phyloP scores from a whole-genome alignment of 2,329 filamentous ascomycete species.

The Zalaria obscura region DNA sequence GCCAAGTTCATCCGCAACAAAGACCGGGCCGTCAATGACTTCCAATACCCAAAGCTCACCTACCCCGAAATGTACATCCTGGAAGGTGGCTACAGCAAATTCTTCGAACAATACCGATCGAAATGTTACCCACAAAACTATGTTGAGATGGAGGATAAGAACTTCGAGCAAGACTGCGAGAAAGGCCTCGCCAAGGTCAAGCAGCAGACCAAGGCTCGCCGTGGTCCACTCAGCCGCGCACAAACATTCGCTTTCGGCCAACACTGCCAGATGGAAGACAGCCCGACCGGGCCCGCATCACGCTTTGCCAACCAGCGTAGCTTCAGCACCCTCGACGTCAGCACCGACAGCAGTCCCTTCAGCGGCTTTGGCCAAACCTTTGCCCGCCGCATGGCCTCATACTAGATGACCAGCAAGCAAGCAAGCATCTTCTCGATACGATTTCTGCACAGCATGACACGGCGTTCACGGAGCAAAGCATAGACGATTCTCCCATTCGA shows the following conservation, averaged over 20 bases:
- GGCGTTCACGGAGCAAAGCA: slow-evolving; percentile 8
- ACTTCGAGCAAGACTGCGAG: slow-evolving; percentile 86
- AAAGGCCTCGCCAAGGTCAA: slow-evolving; percentile 88
- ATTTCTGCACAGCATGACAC: slow-evolving; percentile 7
- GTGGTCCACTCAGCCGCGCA: slow-evolving; percentile 71
- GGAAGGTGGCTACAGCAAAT: slow-evolving; percentile 88
- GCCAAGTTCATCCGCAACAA: slow-evolving; percentile 82
- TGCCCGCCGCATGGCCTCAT: slow-evolving; percentile 20
- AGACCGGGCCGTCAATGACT: slow-evolving; percentile 73
- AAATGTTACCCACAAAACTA: slow-evolving; percentile 92
- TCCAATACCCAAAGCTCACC: slow-evolving; percentile 75
- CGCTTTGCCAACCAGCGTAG: slow-evolving; percentile 12
- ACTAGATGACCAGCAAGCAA: slow-evolving; percentile 9
- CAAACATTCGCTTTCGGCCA: slow-evolving; percentile 94
- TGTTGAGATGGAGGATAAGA: slow-evolving; percentile 87
- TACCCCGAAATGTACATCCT: slow-evolving; percentile 97
- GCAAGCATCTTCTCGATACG: not conserved
- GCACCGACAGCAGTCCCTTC: slow-evolving; percentile 13
- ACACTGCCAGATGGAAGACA: slow-evolving; percentile 47
- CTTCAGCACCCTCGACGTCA: slow-evolving; percentile 15
- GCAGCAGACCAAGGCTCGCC: slow-evolving; percentile 44
- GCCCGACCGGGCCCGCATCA: slow-evolving; percentile 36
- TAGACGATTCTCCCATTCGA: slow-evolving; percentile 8
- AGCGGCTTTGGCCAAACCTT: slow-evolving; percentile 16
- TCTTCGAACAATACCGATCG: slow-evolving; percentile 64